phyloP scores from a whole-genome alignment of 2,329 filamentous ascomycete species.

The Dendrostoma leiphaemia region DNA sequence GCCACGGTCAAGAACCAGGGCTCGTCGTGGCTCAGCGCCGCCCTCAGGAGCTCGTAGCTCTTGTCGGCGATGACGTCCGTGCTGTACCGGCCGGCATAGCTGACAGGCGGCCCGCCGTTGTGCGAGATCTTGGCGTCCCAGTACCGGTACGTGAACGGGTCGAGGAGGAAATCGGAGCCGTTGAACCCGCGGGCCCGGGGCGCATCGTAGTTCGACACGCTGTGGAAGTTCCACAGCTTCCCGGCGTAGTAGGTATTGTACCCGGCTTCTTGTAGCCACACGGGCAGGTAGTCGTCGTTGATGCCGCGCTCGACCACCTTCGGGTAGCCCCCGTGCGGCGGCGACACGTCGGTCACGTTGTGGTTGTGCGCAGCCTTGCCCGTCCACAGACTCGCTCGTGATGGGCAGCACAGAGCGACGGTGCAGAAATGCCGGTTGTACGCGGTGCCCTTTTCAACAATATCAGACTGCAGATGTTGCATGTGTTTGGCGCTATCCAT shows the following conservation, averaged over 20 bases:
- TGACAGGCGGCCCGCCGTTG: neutral
- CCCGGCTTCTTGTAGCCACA: constrained; percentile 67
- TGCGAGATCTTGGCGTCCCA: neutral
- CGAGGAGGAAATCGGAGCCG: neutral
- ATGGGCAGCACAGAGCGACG: constrained; percentile 60
- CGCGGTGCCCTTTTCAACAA: constrained; percentile 53
- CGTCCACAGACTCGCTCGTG: constrained; percentile 60
- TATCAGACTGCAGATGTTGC: constrained; percentile 49
- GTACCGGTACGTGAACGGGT: neutral
- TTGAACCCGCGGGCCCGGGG: neutral
- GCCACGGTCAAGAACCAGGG: constrained; percentile 69
- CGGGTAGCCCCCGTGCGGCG: constrained; percentile 61
- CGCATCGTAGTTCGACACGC: neutral
- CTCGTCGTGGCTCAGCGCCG: neutral
- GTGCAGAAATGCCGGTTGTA: constrained; percentile 60
- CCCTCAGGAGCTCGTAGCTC: neutral
- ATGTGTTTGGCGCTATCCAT: constrained; percentile 59
- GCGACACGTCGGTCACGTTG: constrained; percentile 58
- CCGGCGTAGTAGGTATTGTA: constrained; percentile 68
- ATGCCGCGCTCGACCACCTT: no score
- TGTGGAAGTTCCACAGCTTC: neutral
- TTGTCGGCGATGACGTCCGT: neutral
- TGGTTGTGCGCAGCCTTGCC: constrained; percentile 62
- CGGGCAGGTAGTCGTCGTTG: constrained; percentile 65
- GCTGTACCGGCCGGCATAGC: neutral